These are phyloP conservation scores for Trametes maxima DNA, from an alignment of 768 basidiomycete species.

Conservation along the genomic window DNA sequence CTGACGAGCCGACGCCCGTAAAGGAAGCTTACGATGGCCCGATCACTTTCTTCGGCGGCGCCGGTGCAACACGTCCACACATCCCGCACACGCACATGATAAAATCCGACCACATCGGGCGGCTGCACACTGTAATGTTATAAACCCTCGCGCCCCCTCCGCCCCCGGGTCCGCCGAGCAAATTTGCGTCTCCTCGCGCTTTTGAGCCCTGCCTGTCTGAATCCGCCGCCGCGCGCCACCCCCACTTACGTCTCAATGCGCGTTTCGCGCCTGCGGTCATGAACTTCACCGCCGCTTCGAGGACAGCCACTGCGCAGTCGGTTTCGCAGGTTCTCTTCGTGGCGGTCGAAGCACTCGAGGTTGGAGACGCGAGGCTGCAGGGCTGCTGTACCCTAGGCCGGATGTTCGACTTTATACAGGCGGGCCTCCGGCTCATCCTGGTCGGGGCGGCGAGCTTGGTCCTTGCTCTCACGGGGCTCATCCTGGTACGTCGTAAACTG, in stretches of 20 bases:
- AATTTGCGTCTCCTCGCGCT: conserved; percentile 1
- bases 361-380: background rate
- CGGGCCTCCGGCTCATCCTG: background rate
- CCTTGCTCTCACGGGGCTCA: conserved; percentile 8
- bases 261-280: conserved; percentile 14
- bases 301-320: conserved; percentile 12
- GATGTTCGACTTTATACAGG: conserved; percentile 11
- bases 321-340: conserved; percentile 12
- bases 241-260: conserved; percentile 5
- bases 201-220: background rate
- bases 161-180: background rate
- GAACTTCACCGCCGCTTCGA: conserved; percentile 10
- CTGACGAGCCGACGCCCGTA: conserved; percentile 5
- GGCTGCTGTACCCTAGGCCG: conserved; percentile 10
- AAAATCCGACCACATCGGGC: conserved; percentile 3
- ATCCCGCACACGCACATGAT: conserved; percentile 8
- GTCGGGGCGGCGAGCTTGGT: conserved; percentile 13
- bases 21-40: conserved; percentile 9
- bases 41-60: conserved; percentile 17
- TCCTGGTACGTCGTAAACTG: conserved; percentile 2
- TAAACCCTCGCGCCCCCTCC: conserved; percentile 1
- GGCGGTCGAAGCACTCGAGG: conserved; percentile 9
- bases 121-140: background rate
- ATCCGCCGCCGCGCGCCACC: background rate
- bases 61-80: conserved; percentile 14